These are phyloP conservation scores for Penicillium bovifimosum DNA, from an alignment of 495 filamentous ascomycete genomes.

Conservation along the genomic window DNA sequence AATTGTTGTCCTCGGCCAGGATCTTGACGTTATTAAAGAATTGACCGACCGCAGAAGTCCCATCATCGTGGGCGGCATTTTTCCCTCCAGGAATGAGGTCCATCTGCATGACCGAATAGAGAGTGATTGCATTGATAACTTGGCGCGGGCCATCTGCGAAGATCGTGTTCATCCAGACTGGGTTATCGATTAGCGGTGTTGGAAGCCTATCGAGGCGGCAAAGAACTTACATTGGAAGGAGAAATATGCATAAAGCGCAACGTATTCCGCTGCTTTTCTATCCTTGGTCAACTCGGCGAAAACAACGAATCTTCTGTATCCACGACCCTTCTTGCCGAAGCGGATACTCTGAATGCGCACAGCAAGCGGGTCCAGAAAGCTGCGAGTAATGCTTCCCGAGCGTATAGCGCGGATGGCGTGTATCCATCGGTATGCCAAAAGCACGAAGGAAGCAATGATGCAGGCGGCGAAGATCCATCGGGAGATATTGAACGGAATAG, in stretches of 20 bases:
- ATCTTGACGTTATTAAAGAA: slow-evolving; percentile 74
- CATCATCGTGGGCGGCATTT: slow-evolving; percentile 46
- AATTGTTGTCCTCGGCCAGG: slow-evolving; percentile 62
- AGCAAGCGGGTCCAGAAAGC: slow-evolving; percentile 82
- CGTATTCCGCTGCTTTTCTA: slow-evolving; percentile 84
- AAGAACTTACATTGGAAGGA: slow-evolving; percentile 71
- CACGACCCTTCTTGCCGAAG: slow-evolving; percentile 53
- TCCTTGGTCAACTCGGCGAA: slow-evolving; percentile 89
- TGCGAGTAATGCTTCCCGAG: slow-evolving; percentile 79
- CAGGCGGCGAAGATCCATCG: slow-evolving; percentile 90
- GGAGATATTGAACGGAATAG: slow-evolving; percentile 61
- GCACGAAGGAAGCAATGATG: slow-evolving; percentile 79
- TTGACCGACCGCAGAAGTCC: slow-evolving; percentile 45
- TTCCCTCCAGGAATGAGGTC: slow-evolving; percentile 59
- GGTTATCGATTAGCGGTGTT: slow-evolving; percentile 11
- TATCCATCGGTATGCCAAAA: slow-evolving; percentile 70
- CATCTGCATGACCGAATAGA: slow-evolving; percentile 71
- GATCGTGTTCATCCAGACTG: slow-evolving; percentile 81
- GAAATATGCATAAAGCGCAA: slow-evolving; percentile 91
- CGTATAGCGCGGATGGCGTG: slow-evolving; percentile 73
- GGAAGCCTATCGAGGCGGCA: background rate
- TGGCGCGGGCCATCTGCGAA: slow-evolving; percentile 89
- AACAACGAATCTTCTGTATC: slow-evolving; percentile 85
- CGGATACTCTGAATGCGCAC: slow-evolving; percentile 76
- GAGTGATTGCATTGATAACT: slow-evolving; percentile 78